phyloP scores from a whole-genome alignment of 2,329 filamentous ascomycete genomes.

The Trichoderma citrinoviride region DNA sequence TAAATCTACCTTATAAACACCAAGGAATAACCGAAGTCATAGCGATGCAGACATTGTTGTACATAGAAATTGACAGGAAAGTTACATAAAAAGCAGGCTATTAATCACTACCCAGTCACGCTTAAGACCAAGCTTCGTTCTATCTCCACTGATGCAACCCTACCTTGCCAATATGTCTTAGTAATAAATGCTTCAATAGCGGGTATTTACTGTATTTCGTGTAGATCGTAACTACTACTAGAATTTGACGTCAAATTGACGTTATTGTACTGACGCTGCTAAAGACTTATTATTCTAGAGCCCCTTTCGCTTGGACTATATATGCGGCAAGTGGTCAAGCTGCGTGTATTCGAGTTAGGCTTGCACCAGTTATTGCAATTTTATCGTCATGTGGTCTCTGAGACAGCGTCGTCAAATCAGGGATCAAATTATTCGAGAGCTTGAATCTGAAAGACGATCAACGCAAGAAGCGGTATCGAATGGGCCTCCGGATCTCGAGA shows the following conservation, averaged over 20 bases:
- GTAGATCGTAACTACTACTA: no score
- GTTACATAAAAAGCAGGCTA: no score
- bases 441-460: background rate
- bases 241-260: constrained; percentile 1
- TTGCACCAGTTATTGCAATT: background rate
- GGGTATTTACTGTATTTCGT: no score
- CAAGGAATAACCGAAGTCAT: no score
- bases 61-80: no score
- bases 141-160: no score
- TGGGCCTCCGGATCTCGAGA: background rate
- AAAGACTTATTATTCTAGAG: background rate
- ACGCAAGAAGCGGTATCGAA: background rate
- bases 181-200: no score
- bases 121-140: no score
- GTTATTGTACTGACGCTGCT: background rate
- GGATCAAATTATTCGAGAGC: background rate
- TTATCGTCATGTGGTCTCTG: background rate
- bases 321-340: background rate
- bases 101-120: no score
- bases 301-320: background rate
- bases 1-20: no score
- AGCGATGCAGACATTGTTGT: no score
- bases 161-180: no score
- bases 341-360: background rate
- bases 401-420: constrained; percentile 3